A percentile compares a stretch with the other conserved stretches of the same genome.
phyloP scores from a whole-genome alignment of 2,329 filamentous ascomycete genomes.

The Fusarium illudens region DNA sequence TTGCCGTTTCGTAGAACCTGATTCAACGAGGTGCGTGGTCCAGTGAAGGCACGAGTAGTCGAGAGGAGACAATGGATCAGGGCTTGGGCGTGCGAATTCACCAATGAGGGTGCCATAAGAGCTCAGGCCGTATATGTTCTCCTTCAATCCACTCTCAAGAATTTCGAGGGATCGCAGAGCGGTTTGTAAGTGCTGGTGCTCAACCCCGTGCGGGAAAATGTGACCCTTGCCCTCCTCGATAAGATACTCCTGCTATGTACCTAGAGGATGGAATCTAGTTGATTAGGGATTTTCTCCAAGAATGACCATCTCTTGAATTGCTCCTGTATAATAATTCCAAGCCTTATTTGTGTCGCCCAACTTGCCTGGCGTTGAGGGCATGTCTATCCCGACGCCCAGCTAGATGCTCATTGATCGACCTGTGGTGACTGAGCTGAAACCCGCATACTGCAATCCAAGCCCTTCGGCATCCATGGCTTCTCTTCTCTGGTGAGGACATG shows the following conservation, averaged over 20 bases:
- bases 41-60: slow-evolving; percentile 37
- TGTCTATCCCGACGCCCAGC: background rate
- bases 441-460: background rate
- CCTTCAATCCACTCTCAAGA: slow-evolving; percentile 42
- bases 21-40: slow-evolving; percentile 29
- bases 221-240: slow-evolving; percentile 34
- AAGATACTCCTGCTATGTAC: slow-evolving; percentile 54
- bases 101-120: slow-evolving; percentile 13
- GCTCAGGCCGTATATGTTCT: slow-evolving; percentile 48
- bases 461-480: too few species aligned
- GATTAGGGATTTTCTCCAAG: background rate
- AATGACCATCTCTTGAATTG: background rate
- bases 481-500: too few species aligned
- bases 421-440: background rate
- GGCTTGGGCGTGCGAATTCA: slow-evolving; percentile 6
- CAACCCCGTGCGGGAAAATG: slow-evolving; percentile 44
- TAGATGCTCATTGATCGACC: background rate
- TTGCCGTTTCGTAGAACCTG: background rate
- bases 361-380: background rate
- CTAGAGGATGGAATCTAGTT: background rate
- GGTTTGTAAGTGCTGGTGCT: slow-evolving; percentile 43
- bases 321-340: background rate
- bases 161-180: slow-evolving; percentile 46
- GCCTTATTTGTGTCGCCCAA: background rate
- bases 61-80: slow-evolving; percentile 24